phyloP scores from a whole-genome alignment of 164 flowering plant genomes.

The Kalanchoe fedtschenkoi region DNA sequence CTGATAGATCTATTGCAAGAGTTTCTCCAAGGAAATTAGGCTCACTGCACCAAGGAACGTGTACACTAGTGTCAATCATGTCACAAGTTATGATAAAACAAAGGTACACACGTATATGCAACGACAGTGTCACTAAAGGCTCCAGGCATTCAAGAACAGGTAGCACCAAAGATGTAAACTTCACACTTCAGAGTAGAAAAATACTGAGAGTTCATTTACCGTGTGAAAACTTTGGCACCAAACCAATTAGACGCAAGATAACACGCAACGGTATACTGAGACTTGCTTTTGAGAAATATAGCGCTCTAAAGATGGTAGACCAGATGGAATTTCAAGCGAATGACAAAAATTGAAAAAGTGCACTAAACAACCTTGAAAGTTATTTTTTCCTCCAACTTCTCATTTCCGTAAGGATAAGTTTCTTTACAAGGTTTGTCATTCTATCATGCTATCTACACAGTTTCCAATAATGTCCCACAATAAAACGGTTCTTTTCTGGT shows the following conservation, averaged over 20 bases:
- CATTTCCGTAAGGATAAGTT: background rate
- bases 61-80: background rate
- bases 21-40: conserved; percentile 29
- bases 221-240: background rate
- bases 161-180: background rate
- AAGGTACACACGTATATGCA: background rate
- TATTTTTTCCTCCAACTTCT: background rate
- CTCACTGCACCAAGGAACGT: conserved; percentile 26
- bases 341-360: background rate
- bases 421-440: background rate
- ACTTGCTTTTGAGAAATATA: background rate
- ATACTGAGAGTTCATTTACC: background rate
- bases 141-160: background rate
- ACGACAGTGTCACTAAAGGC: background rate
- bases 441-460: background rate
- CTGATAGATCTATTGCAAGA: conserved; percentile 33
- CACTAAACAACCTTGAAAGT: background rate
- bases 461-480: background rate
- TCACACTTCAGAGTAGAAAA: background rate
- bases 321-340: background rate
- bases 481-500: background rate
- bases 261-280: background rate
- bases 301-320: background rate
- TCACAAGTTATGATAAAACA: background rate
- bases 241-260: background rate